Conservation (phyloP, 2,329 filamentous ascomycete species). For the Arachnomyces sp. region DNA sequence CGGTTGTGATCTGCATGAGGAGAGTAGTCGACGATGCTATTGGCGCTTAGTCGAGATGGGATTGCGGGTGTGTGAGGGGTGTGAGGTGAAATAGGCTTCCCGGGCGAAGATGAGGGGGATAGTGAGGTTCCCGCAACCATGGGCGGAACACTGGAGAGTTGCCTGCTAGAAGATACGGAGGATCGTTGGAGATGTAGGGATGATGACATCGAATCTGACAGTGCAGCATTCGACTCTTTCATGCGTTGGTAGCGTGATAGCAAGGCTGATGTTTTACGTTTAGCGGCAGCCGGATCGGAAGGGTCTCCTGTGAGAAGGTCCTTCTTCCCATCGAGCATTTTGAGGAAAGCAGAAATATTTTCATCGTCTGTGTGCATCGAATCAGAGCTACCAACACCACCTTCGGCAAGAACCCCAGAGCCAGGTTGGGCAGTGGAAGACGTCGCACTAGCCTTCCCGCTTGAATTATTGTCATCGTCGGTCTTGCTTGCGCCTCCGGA, state of each 20-base stretch:
- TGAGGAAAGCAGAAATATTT: slow-evolving; percentile 87
- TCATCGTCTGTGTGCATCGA: slow-evolving; percentile 75
- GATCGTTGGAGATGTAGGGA: slow-evolving; percentile 79
- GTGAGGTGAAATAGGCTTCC: slow-evolving; percentile 80
- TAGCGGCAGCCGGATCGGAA: slow-evolving; percentile 50
- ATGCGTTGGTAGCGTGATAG: slow-evolving; percentile 80
- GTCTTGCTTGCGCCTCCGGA: slow-evolving; percentile 58
- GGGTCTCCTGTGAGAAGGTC: slow-evolving; percentile 58
- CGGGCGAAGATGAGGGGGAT: slow-evolving; percentile 80
- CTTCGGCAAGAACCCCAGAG: slow-evolving; percentile 67
- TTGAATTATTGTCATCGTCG: slow-evolving; percentile 48
- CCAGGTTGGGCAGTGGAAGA: slow-evolving; percentile 56
- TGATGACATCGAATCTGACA: slow-evolving; percentile 89
- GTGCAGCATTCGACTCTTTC: slow-evolving; percentile 76
- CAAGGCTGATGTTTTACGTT: slow-evolving; percentile 68
- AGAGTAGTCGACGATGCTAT: slow-evolving; percentile 68
- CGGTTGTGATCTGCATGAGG: slow-evolving; percentile 24
- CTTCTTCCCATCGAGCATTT: slow-evolving; percentile 77
- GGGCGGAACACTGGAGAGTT: slow-evolving; percentile 56
- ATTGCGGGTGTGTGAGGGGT: slow-evolving; percentile 91
- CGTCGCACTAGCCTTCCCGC: slow-evolving; percentile 46
- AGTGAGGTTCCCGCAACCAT: slow-evolving; percentile 59
- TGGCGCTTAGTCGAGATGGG: slow-evolving; percentile 84
- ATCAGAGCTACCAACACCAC: slow-evolving; percentile 55
- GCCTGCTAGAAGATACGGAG: slow-evolving; percentile 67